These are phyloP conservation scores for Dendrobium chrysotoxum DNA, from an alignment of 106 monocot species.

Conservation along the genomic window DNA sequence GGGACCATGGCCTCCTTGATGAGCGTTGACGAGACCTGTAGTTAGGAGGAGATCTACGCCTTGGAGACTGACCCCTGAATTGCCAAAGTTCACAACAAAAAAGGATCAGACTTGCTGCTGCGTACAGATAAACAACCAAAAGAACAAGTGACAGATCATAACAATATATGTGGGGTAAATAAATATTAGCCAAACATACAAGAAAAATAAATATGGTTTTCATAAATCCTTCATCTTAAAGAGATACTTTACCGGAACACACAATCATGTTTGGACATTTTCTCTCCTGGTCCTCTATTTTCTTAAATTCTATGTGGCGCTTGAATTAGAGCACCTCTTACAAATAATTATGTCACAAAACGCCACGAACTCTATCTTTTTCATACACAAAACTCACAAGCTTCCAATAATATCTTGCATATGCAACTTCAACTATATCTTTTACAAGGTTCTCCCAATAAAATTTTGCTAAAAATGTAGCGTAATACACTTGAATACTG, in stretches of 20 bases:
- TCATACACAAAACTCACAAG: neutral
- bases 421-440: neutral
- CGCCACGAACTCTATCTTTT: neutral
- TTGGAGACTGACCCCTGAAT: slow-evolving; percentile 28
- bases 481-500: neutral
- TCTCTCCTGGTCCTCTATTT: neutral
- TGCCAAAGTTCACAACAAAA: neutral
- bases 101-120: neutral
- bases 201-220: neutral
- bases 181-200: neutral
- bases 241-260: neutral
- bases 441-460: neutral
- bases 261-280: neutral
- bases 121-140: neutral
- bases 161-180: neutral
- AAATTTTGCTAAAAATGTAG: neutral
- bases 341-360: neutral
- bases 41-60: slow-evolving; percentile 46
- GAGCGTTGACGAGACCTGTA: slow-evolving; percentile 35
- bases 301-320: neutral
- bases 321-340: neutral
- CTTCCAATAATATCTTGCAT: neutral
- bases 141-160: neutral
- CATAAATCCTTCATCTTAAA: neutral
- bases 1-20: slow-evolving; percentile 51